phyloP scores from a whole-genome alignment of 768 basidiomycete genomes.

The Lyophyllum atratum region DNA sequence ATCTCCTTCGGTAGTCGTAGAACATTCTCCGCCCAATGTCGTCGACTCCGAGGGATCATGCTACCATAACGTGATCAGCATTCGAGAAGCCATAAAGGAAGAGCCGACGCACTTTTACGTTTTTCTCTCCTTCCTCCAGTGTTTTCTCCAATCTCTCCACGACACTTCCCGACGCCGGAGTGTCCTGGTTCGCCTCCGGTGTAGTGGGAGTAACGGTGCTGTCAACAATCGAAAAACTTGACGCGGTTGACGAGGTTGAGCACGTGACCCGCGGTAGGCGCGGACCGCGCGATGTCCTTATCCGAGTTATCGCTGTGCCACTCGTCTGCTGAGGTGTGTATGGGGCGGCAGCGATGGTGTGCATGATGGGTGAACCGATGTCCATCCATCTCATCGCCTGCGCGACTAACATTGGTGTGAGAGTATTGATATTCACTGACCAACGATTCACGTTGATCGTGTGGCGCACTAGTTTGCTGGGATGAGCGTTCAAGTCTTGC shows the following conservation, averaged over 20 bases:
- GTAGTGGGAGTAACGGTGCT: conserved; percentile 2
- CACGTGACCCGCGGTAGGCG: conserved; percentile 16
- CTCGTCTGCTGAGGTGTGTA: neutral
- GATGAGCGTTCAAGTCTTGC: neutral
- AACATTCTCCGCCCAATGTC: conserved; percentile 6
- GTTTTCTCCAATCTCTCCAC: conserved; percentile 8
- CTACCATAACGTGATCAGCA: conserved; percentile 1
- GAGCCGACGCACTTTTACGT: neutral
- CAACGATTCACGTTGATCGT: neutral
- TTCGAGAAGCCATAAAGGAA: neutral
- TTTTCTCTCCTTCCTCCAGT: conserved; percentile 11
- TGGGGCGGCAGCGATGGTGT: neutral
- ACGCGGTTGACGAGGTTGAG: conserved; percentile 4
- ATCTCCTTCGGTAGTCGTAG: neutral
- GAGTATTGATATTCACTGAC: neutral
- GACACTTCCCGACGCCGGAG: conserved; percentile 6
- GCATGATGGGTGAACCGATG: neutral
- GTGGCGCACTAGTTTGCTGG: conserved; percentile 12
- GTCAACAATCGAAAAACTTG: conserved; percentile 12
- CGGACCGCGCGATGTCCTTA: neutral
- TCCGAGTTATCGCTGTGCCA: neutral
- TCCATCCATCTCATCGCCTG: neutral
- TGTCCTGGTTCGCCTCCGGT: conserved; percentile 1
- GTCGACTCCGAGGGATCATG: conserved; percentile 11
- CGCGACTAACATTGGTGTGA: conserved; percentile 2